These are phyloP conservation scores for Chlamydomonas sp. DNA, from an alignment of 139 green algal species.

Conservation along the genomic window DNA sequence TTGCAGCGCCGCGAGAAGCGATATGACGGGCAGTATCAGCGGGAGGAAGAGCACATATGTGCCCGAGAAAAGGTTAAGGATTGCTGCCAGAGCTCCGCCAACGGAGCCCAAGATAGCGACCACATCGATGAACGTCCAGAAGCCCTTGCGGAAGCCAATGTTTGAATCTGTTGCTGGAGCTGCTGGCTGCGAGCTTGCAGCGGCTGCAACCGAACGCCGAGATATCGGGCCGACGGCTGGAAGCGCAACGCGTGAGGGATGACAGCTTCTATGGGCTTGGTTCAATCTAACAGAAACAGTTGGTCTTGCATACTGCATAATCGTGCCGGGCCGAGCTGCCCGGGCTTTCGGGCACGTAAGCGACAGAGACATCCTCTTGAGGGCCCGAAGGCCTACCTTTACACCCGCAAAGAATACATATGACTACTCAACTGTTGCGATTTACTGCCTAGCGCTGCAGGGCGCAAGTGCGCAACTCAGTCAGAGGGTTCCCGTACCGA, in stretches of 20 bases:
- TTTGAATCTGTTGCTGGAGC: not conserved
- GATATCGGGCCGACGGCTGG: too few species aligned
- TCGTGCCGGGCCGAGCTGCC: not conserved
- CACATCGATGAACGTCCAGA: slow-evolving; percentile 55
- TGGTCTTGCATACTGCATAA: not conserved
- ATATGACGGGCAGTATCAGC: slow-evolving; percentile 63
- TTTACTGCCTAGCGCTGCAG: too few species aligned
- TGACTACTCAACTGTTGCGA: too few species aligned
- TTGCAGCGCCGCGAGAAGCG: slow-evolving; percentile 53
- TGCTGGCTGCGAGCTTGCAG: not conserved
- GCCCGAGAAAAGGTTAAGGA: slow-evolving; percentile 48
- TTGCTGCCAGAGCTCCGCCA: slow-evolving; percentile 48
- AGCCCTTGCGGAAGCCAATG: slow-evolving; percentile 10
- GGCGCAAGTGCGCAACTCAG: too few species aligned
- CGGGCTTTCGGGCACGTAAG: too few species aligned
- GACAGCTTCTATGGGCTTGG: not conserved
- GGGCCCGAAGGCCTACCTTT: too few species aligned
- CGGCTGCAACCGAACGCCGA: not conserved
- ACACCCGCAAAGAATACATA: too few species aligned
- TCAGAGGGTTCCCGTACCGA: too few species aligned
- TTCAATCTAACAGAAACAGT: not conserved
- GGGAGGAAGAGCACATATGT: slow-evolving; percentile 54
- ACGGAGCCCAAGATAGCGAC: slow-evolving; percentile 54
- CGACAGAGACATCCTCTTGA: too few species aligned
- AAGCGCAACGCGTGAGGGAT: too few species aligned